Evolutionary conservation across 1,284 basidiomycete genomes (phyloP).

Genomic region (Mycena sp.): DNA sequence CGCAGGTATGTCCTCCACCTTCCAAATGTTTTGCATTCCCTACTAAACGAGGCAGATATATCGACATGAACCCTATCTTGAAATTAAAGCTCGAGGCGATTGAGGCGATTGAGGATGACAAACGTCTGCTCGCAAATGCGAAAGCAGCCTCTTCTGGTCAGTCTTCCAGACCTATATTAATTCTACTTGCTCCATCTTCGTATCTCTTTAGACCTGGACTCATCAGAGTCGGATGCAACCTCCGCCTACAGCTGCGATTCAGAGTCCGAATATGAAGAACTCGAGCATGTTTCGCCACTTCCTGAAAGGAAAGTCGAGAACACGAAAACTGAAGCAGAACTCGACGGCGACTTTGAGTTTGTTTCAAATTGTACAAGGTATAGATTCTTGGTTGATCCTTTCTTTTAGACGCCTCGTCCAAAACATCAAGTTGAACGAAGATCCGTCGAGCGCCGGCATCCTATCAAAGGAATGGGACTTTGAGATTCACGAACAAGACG

Average conservation of each 20-base stretch:
- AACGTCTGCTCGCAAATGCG: not conserved
- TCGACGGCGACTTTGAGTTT: constrained; percentile 21
- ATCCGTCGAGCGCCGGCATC: constrained; percentile 53
- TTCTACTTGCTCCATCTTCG: too few relatives aligned
- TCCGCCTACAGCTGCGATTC: not conserved
- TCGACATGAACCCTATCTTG: constrained; percentile 3
- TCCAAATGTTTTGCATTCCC: too few relatives aligned
- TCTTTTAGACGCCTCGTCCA: constrained; percentile 65
- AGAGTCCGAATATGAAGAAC: not conserved
- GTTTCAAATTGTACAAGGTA: not conserved
- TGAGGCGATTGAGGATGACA: constrained; percentile 24
- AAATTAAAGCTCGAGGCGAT: constrained; percentile 27
- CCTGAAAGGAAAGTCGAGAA: not conserved
- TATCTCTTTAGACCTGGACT: not conserved
- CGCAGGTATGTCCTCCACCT: too few relatives aligned
- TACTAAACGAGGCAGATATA: too few relatives aligned
- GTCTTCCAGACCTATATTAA: not conserved
- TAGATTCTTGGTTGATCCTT: not conserved
- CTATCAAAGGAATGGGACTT: constrained; percentile 76
- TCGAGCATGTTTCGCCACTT: too few relatives aligned
- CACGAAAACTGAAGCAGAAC: not conserved
- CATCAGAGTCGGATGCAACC: too few relatives aligned
- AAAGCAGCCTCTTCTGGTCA: too few relatives aligned
- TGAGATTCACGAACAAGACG: constrained; percentile 68
- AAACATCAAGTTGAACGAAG: constrained; percentile 63